Conservation (phyloP, 768 basidiomycete species). For the Russula sp. region DNA sequence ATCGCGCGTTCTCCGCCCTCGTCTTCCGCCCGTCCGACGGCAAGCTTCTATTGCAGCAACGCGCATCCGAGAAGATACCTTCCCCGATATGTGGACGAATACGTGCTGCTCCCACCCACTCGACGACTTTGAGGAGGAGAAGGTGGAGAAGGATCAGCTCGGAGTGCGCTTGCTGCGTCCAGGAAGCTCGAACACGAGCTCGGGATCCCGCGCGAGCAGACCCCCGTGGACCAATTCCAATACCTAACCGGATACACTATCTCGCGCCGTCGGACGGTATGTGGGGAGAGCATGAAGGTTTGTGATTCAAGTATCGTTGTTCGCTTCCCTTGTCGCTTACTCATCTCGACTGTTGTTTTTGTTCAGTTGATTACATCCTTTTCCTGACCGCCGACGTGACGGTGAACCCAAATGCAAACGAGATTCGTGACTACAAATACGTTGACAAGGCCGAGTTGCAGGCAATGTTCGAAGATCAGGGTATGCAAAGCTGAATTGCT, state of each 20-base stretch:
- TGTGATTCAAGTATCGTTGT: conserved; percentile 25
- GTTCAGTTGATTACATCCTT: conserved; percentile 92
- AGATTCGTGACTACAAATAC: conserved; percentile 88
- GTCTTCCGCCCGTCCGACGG: conserved; percentile 94
- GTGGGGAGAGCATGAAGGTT: conserved; percentile 99
- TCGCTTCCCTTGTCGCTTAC: conserved; percentile 5
- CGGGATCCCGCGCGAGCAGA: conserved; percentile 78
- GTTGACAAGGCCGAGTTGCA: conserved; percentile 89
- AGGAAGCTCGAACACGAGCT: conserved; percentile 96
- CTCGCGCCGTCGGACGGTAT: conserved; percentile 87
- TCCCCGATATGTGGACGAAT: conserved; percentile 99
- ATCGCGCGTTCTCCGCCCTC: conserved; percentile 97
- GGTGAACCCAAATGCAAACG: conserved; percentile 79
- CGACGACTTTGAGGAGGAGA: conserved; percentile 85
- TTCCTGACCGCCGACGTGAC: conserved; percentile 89
- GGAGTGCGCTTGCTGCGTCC: conserved; percentile 90
- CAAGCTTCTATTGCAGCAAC: conserved; percentile 87
- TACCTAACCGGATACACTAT: conserved; percentile 98
- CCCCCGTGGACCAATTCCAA: conserved; percentile 81
- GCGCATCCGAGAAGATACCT: conserved; percentile 99
- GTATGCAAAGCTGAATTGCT: conserved; percentile 43
- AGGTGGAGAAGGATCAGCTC: conserved; percentile 67
- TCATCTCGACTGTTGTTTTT: background rate
- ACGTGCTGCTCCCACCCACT: conserved; percentile 98
- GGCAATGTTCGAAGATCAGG: conserved; percentile 79